Base-by-base conservation (phyloP, 129 eudicot species). In the Apium graveolens region DNA sequence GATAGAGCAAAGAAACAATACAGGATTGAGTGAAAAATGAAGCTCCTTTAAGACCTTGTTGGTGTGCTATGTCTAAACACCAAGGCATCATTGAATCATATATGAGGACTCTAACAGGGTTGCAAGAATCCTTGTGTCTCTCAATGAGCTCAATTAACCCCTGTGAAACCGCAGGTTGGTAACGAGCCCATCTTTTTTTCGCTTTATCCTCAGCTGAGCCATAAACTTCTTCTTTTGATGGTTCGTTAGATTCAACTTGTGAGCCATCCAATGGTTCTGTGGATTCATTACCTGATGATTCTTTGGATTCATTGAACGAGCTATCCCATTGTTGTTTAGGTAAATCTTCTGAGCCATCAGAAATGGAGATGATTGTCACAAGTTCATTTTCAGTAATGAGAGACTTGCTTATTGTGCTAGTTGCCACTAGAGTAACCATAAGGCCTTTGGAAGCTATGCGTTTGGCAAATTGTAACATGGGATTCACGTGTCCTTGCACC, bases 401-500 rank as follows among this genome's bases (percentile, higher is more conserved):
- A 12, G 79, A 18, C 34, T 73, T 65, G 75, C 26, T 11, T 0
- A 55, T 9, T 29, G 37, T 7, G 55, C 27, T 14, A 51, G 79
- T 80, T 63, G 69, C 70, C 63, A 73, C 38, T 7, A 86, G 26
- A 1, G 90, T 81, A 4, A 81, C 51, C 35, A 32, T 37, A 1
- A 78, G 63, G 29, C 84, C 84, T 69, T 81, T 81, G 43, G 83
- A 77, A 18, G 75, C 81, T 9, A 86, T 27, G 70, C 73, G 79
- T 18, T 80, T 83, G 45, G 83, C 53, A 66, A 84, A 84, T 21
- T 80, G 84, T 2, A 86, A 79, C 63, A 62, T 70, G 0, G 90
- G 87, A 31, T 81, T 86, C 51, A 84, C 81, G 70, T 81, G 90
- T 74, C 90, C 90, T 81, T 83, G 87, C 18, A 65, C 79, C 3